Percentiles rank a stretch among this genome's conserved stretches.
Conservation (phyloP, 1,284 basidiomycete genomes). For the Volvariella surrecta region DNA sequence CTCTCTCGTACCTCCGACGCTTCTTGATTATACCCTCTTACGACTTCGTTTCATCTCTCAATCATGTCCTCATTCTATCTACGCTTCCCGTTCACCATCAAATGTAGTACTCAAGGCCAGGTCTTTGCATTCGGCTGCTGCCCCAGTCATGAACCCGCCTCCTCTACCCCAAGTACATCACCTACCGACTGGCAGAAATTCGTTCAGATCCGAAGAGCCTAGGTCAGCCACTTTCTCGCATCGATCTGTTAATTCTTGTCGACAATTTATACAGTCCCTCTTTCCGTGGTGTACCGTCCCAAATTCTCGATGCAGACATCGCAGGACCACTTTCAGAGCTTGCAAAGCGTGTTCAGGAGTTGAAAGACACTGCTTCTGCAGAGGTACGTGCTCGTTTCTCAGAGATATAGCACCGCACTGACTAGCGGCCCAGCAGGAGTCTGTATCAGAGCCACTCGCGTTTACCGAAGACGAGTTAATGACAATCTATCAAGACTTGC, state of each 20-base stretch:
- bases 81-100: conserved; percentile 4
- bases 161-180: conserved; percentile 2
- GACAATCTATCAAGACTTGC: conserved; percentile 43
- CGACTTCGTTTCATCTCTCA: conserved; percentile 13
- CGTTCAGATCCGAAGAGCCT: conserved; percentile 7
- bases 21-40: conserved; percentile 22
- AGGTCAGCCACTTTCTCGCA: not conserved
- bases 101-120: conserved; percentile 5
- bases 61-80: conserved; percentile 4
- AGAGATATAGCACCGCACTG: not conserved
- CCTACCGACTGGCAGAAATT: conserved; percentile 3
- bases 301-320: conserved; percentile 1
- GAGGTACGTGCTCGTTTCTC: conserved; percentile 22
- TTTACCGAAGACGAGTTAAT: conserved; percentile 45
- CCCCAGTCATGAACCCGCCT: conserved; percentile 2
- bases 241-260: not conserved
- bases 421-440: conserved; percentile 16
- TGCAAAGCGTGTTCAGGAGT: conserved; percentile 26
- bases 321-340: conserved; percentile 20
- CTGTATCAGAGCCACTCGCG: conserved; percentile 20
- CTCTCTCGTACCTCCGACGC: conserved; percentile 21
- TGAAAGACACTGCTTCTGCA: conserved; percentile 26
- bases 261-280: not conserved
- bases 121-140: conserved; percentile 5
- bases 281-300: not conserved